Evolutionary conservation across 1,139 yeast genomes (phyloP).

Genomic region (Blastobotrys illinoisensis): DNA sequence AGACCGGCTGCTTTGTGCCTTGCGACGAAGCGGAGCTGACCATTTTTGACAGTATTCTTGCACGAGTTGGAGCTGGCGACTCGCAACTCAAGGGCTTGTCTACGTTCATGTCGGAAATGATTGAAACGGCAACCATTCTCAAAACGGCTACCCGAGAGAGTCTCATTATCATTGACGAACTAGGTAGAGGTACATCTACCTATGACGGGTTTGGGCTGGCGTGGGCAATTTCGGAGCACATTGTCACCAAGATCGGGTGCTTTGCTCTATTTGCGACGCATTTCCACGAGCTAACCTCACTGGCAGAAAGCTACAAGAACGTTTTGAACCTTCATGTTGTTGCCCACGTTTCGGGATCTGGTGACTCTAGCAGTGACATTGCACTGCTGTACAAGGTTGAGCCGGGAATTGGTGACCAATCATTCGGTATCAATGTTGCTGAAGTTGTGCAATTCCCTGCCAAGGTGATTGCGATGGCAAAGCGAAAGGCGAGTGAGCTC

Average conservation of each 20-base stretch:
- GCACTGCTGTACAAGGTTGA: constrained; percentile 87
- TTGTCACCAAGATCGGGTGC: constrained; percentile 63
- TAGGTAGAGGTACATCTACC: constrained; percentile 95
- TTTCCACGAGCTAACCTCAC: constrained; percentile 86
- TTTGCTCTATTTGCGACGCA: constrained; percentile 93
- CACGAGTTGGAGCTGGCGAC: constrained; percentile 98
- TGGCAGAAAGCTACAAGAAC: constrained; percentile 54
- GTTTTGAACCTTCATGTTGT: constrained; percentile 86
- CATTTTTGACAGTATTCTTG: constrained; percentile 83
- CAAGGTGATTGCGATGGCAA: constrained; percentile 89
- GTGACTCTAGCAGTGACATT: constrained; percentile 51
- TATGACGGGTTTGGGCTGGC: constrained; percentile 98
- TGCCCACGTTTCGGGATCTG: constrained; percentile 67
- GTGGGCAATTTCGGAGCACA: constrained; percentile 89
- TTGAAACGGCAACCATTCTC: constrained; percentile 88
- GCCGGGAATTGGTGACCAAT: constrained; percentile 87
- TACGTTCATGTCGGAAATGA: constrained; percentile 97
- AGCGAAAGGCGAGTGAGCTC: constrained; percentile 82
- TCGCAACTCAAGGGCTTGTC: constrained; percentile 95
- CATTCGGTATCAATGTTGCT: constrained; percentile 96
- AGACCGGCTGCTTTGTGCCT: constrained; percentile 90
- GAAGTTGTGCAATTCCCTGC: constrained; percentile 89
- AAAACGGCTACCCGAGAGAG: constrained; percentile 82
- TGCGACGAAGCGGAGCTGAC: constrained; percentile 67
- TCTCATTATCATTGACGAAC: constrained; percentile 84